Percentiles rank a stretch among this genome's conserved stretches.
Conservation (phyloP, 2,329 filamentous ascomycete species). For the Spiromastix sp. region DNA sequence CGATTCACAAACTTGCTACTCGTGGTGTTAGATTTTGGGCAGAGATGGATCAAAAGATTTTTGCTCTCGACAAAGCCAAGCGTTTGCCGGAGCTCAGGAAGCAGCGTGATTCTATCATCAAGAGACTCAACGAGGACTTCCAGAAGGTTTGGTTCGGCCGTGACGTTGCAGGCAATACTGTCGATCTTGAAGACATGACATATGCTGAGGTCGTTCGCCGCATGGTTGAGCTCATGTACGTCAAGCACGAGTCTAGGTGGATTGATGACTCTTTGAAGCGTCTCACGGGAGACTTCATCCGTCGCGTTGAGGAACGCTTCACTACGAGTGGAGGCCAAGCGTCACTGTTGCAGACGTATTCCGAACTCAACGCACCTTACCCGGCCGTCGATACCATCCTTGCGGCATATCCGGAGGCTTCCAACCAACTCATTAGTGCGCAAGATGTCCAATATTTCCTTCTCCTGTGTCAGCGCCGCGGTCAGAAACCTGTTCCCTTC, state of each 20-base stretch:
- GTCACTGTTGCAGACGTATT: slow-evolving; percentile 80
- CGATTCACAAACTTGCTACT: slow-evolving; percentile 96
- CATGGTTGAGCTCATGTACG: slow-evolving; percentile 82
- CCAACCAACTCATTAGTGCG: slow-evolving; percentile 88
- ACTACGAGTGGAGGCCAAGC: slow-evolving; percentile 59
- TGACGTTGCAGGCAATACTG: slow-evolving; percentile 67
- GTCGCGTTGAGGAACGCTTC: slow-evolving; percentile 93
- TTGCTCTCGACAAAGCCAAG: slow-evolving; percentile 91
- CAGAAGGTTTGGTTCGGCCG: slow-evolving; percentile 95
- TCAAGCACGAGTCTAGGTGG: slow-evolving; percentile 84
- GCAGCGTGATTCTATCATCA: slow-evolving; percentile 81
- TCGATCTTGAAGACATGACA: slow-evolving; percentile 92
- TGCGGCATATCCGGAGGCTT: slow-evolving; percentile 72
- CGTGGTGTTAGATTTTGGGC: slow-evolving; percentile 95
- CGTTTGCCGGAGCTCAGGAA: slow-evolving; percentile 79
- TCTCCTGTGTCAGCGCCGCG: slow-evolving; percentile 77
- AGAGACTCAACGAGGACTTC: slow-evolving; percentile 91
- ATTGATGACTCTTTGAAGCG: slow-evolving; percentile 75
- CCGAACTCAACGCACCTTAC: slow-evolving; percentile 77
- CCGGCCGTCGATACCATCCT: slow-evolving; percentile 68
- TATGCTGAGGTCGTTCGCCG: slow-evolving; percentile 79
- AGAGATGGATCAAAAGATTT: slow-evolving; percentile 98
- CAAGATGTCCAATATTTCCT: slow-evolving; percentile 98
- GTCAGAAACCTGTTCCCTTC: slow-evolving; percentile 94
- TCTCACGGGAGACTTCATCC: slow-evolving; percentile 90